phyloP scores from a whole-genome alignment of 352 stramenopile genomes.

The Plasmopara halstedii region DNA sequence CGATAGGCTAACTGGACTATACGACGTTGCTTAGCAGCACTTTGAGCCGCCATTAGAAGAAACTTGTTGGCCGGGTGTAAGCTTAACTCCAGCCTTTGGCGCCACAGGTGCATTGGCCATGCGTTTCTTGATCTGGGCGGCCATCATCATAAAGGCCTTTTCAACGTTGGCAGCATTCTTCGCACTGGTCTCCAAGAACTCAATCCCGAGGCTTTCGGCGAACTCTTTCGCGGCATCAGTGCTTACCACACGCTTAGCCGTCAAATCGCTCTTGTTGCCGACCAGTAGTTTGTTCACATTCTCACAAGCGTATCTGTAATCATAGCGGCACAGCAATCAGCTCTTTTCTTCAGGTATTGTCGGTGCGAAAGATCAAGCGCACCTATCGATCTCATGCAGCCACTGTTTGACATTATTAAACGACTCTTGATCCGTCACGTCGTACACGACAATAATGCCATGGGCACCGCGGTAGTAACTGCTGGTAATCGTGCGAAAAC shows the following conservation, averaged over 20 bases:
- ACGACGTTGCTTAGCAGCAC: slow-evolving; percentile 75
- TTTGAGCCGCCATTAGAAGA: slow-evolving; percentile 58
- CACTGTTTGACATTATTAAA: slow-evolving; percentile 99
- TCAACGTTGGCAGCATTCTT: slow-evolving; percentile 88
- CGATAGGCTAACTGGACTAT: slow-evolving; percentile 30
- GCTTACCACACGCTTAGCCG: slow-evolving; percentile 90
- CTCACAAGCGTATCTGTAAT: slow-evolving; percentile 92
- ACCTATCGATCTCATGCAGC: slow-evolving; percentile 91
- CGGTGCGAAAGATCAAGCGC: slow-evolving; percentile 1
- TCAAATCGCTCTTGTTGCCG: slow-evolving; percentile 97
- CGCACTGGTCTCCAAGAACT: slow-evolving; percentile 85
- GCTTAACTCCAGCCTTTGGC: slow-evolving; percentile 55
- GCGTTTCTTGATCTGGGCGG: slow-evolving; percentile 87
- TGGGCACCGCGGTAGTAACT: slow-evolving; percentile 98
- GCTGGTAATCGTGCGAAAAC: slow-evolving; percentile 99
- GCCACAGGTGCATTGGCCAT: slow-evolving; percentile 81
- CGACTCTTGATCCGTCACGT: slow-evolving; percentile 96
- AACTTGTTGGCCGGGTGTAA: slow-evolving; percentile 59
- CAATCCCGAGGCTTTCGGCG: slow-evolving; percentile 79
- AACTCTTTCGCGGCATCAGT: slow-evolving; percentile 91
- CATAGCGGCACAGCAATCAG: slow-evolving; percentile 1
- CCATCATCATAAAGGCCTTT: slow-evolving; percentile 92
- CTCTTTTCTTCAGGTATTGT: background rate
- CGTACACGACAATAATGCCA: slow-evolving; percentile 99
- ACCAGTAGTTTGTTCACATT: slow-evolving; percentile 96